Conservation (phyloP, 2,329 filamentous ascomycete genomes). For the Curvularia sp. region DNA sequence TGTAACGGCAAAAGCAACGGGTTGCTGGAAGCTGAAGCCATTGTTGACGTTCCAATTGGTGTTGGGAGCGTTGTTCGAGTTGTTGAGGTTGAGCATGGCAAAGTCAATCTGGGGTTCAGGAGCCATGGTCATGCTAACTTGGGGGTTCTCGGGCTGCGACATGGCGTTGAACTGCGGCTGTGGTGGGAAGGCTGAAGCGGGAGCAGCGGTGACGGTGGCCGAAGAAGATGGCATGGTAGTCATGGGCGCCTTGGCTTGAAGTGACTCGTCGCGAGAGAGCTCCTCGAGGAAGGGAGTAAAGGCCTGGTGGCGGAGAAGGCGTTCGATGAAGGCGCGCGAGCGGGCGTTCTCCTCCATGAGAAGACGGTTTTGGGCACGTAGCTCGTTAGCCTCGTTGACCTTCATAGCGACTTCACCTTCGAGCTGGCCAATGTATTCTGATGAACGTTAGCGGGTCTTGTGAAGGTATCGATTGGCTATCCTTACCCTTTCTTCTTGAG, state of each 20-base stretch:
- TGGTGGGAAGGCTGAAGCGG: conserved; percentile 60
- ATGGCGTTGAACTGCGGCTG: conserved; percentile 59
- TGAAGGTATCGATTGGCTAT: conserved; percentile 1
- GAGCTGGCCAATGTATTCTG: conserved; percentile 96
- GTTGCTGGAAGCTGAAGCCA: conserved; percentile 60
- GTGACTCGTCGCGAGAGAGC: conserved; percentile 49
- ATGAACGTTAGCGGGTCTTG: conserved; percentile 57
- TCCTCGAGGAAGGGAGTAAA: conserved; percentile 58
- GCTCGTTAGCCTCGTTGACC: conserved; percentile 80
- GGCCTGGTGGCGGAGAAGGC: conserved; percentile 65
- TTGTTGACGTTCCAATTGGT: conserved; percentile 62
- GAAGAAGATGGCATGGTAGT: conserved; percentile 38
- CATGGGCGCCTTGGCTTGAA: conserved; percentile 44
- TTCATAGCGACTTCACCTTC: conserved; percentile 87
- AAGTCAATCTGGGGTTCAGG: conserved; percentile 81
- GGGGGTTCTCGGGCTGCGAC: conserved; percentile 62
- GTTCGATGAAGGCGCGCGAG: conserved; percentile 80
- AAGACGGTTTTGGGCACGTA: conserved; percentile 80
- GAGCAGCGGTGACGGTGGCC: conserved; percentile 39
- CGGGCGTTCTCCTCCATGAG: conserved; percentile 87
- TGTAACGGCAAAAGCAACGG: conserved; percentile 76
- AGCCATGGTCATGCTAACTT: conserved; percentile 80
- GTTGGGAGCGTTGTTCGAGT: conserved; percentile 41
- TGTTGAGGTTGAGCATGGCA: conserved; percentile 69
- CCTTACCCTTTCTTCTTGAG: conserved; percentile 94